Evolutionary conservation across 2,329 filamentous ascomycete species (phyloP), one percentile per base, ranked within the genome.

Genomic region (Xylariaceae sp.): DNA sequence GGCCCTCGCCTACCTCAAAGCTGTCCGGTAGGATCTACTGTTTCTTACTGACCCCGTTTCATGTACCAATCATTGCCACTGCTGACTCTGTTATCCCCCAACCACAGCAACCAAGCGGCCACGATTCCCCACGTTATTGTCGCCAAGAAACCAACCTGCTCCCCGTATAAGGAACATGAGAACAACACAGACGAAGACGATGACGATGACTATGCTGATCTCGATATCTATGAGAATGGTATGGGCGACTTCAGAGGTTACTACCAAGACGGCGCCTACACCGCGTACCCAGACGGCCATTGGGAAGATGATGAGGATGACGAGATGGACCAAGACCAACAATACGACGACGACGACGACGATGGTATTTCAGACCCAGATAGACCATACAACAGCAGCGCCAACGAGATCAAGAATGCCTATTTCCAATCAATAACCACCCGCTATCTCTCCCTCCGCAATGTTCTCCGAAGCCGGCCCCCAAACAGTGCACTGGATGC

Each of bases 181-280:
- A n/a, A n/a, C n/a, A n/a, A n/a, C n/a, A n/a, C n/a, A n/a, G n/a
- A n/a, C n/a, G 57, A 65, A 22, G 48, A 54, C 17, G 59, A 62
- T 8, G 54, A 54, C 6, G 62, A 66, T 8, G 56, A 62, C n/a
- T 21, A 54, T 14, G 42, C 63, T 3, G 70, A 75, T 47, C 63
- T 66, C 40, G 63, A 60, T 23, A 71, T 77, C 34, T 81, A 82
- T 57, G 59, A 71, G 7, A 62, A 70, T 45, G 72, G 72, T 5
- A 51, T 66, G 17, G 74, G 75, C 42, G 79, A 85, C 56, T 69
- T 73, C 19, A 68, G 77, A 44, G 86, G 85, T 10, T 83, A 80
- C 59, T 93, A 88, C 62, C 71, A 82, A 14, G 87, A 95, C 55
- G 90, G 89, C 39, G 86, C 88, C 29, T 95, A 89, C 63, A 80